Evolutionary conservation across 441 rosid genomes (phyloP).

Genomic region (Hypseocharis bilobata): DNA sequence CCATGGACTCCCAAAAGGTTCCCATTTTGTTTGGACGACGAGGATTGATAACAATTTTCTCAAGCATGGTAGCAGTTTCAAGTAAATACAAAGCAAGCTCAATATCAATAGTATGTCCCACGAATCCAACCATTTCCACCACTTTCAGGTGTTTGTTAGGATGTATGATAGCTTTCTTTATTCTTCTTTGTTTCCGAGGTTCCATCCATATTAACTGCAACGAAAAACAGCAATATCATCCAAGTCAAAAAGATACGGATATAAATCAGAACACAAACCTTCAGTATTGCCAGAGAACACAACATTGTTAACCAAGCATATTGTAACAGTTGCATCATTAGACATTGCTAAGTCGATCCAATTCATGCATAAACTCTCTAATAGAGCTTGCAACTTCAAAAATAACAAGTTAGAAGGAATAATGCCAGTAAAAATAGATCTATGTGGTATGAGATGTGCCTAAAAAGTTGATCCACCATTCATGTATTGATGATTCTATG

Average conservation of each 20-base stretch:
- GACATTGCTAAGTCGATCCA: too few relatives aligned
- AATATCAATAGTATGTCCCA: slow-evolving; percentile 4
- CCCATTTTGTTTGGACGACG: not conserved
- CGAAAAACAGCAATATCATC: not conserved
- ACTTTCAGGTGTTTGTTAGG: not conserved
- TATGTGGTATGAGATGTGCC: too few relatives aligned
- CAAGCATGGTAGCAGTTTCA: slow-evolving; percentile 7
- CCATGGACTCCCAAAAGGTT: not conserved
- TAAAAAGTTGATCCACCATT: too few relatives aligned
- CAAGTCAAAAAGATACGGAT: not conserved
- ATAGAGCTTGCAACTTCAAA: too few relatives aligned
- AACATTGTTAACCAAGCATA: too few relatives aligned
- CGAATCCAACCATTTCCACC: slow-evolving; percentile 4
- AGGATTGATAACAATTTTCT: slow-evolving; percentile 3
- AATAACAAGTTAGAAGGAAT: too few relatives aligned
- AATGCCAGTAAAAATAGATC: too few relatives aligned
- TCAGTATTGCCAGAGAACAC: too few relatives aligned
- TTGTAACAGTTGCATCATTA: too few relatives aligned
- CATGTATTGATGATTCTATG: too few relatives aligned
- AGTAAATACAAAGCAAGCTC: slow-evolving; percentile 6
- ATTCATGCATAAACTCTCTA: too few relatives aligned
- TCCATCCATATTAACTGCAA: slow-evolving; percentile 10
- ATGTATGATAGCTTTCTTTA: not conserved
- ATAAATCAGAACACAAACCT: too few relatives aligned
- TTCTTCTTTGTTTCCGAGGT: slow-evolving; percentile 7